phyloP scores from a whole-genome alignment of 257 asterid species.

The Capsicum chinense region DNA sequence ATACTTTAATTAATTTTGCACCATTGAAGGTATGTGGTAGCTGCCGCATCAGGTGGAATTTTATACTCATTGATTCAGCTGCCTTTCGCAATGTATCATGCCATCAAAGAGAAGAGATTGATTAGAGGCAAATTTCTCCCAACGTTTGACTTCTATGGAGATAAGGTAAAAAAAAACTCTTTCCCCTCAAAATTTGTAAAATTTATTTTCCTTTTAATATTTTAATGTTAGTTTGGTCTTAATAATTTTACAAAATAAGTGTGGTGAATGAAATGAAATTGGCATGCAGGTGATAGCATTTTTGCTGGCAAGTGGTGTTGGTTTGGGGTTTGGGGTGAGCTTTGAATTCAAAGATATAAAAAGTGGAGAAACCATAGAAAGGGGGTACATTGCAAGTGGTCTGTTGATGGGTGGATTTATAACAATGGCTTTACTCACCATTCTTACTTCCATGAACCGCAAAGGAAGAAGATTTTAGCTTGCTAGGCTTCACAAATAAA shows the following conservation, averaged over 20 bases:
- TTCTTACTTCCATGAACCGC: slow-evolving; percentile 17
- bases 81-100: not conserved
- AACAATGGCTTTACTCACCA: slow-evolving; percentile 14
- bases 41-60: not conserved
- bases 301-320: slow-evolving; percentile 20
- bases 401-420: not conserved
- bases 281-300: slow-evolving; percentile 6
- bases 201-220: no score
- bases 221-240: not conserved
- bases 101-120: not conserved
- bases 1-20: not conserved
- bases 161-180: not conserved
- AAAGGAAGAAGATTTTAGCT: not conserved
- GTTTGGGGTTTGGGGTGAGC: slow-evolving; percentile 14
- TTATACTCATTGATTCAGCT: not conserved
- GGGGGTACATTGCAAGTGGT: slow-evolving; percentile 21
- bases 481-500: not conserved
- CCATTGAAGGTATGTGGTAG: slow-evolving; percentile 15
- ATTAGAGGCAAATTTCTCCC: slow-evolving; percentile 9
- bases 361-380: slow-evolving; percentile 9
- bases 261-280: slow-evolving; percentile 7
- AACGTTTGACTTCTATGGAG: slow-evolving; percentile 2
- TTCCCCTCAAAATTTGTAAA: not conserved
- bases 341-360: not conserved
- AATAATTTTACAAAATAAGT: not conserved